Evolutionary conservation across 306 rosid species (phyloP).

Genomic region (Abrus precatorius): DNA sequence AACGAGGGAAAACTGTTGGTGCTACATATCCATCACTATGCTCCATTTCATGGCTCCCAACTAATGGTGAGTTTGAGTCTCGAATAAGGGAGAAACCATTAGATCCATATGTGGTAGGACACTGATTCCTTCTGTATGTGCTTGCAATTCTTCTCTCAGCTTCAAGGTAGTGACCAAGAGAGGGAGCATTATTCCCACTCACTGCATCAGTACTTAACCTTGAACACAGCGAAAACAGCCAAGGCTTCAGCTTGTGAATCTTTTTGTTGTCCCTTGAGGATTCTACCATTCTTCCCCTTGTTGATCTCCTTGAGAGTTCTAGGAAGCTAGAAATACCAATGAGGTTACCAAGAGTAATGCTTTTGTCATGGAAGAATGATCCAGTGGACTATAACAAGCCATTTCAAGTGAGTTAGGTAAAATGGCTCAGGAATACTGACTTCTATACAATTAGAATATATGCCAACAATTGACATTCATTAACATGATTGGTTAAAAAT

Average conservation of each 20-base stretch:
- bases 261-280: conserved; percentile 52
- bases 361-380: conserved; percentile 68
- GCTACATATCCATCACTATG: conserved; percentile 43
- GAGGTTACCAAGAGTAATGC: conserved; percentile 75
- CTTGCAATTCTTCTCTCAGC: conserved; percentile 66
- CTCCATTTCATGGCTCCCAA: conserved; percentile 45
- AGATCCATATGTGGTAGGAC: conserved; percentile 41
- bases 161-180: conserved; percentile 80
- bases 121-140: conserved; percentile 48
- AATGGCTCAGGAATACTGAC: conserved; percentile 4
- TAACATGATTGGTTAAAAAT: conserved; percentile 14
- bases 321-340: conserved; percentile 66
- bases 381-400: conserved; percentile 58
- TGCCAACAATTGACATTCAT: conserved; percentile 33
- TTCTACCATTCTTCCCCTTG: conserved; percentile 56
- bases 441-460: neutral
- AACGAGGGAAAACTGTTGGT: conserved; percentile 45
- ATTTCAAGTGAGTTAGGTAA: conserved; percentile 16
- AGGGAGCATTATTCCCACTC: conserved; percentile 52
- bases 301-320: conserved; percentile 66
- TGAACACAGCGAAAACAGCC: conserved; percentile 72
- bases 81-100: conserved; percentile 47
- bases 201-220: conserved; percentile 71
- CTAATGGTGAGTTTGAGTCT: conserved; percentile 44
- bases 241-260: conserved; percentile 63